Evolutionary conservation across 441 rosid genomes (phyloP).

Genomic region (Viola pubescens): DNA sequence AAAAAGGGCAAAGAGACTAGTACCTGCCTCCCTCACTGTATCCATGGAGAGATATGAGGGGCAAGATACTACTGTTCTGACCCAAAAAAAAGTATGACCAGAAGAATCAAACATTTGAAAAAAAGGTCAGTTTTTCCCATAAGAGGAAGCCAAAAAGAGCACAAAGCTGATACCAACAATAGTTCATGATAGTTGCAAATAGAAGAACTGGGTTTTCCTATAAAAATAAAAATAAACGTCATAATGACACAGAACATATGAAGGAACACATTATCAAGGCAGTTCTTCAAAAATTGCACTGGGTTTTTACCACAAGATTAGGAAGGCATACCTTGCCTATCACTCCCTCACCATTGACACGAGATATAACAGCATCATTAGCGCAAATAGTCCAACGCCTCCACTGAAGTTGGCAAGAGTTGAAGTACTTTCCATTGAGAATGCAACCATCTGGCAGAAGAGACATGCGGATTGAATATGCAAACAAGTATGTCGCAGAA

Average conservation of each 20-base stretch:
- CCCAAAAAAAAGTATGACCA: no score
- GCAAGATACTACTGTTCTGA: no score
- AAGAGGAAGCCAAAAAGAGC: no score
- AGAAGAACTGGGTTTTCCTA: background rate
- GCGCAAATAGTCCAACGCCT: slow-evolving; percentile 58
- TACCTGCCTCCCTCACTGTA: no score
- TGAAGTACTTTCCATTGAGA: slow-evolving; percentile 36
- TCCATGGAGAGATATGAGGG: no score
- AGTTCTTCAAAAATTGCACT: background rate
- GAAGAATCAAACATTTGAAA: no score
- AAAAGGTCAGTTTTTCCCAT: no score
- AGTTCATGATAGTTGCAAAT: background rate
- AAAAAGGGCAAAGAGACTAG: no score
- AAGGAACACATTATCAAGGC: background rate
- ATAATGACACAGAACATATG: background rate
- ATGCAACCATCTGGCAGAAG: slow-evolving; percentile 59
- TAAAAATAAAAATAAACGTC: background rate
- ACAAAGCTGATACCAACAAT: background rate
- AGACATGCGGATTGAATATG: slow-evolving; percentile 74
- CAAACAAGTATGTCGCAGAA: slow-evolving; percentile 29
- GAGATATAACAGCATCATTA: slow-evolving; percentile 31
- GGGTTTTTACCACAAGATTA: background rate
- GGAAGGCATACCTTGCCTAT: slow-evolving; percentile 47
- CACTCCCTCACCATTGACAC: slow-evolving; percentile 47
- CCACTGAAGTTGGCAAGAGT: slow-evolving; percentile 55